These are phyloP conservation scores for Penicillium sp. DNA, from an alignment of 2,329 filamentous ascomycete species.

Conservation along the genomic window DNA sequence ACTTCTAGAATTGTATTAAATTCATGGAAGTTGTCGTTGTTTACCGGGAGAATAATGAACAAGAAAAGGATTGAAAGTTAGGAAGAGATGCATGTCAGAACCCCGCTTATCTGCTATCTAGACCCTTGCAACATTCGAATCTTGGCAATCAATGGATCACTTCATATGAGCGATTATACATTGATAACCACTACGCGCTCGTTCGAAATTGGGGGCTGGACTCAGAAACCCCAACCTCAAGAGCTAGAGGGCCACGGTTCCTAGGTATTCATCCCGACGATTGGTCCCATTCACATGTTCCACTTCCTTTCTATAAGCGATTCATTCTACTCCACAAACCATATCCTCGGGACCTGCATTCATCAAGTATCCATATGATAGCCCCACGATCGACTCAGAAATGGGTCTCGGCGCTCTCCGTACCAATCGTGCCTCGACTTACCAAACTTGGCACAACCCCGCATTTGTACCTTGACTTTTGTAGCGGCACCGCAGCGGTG, in stretches of 20 bases:
- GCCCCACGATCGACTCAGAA: background rate
- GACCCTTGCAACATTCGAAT: background rate
- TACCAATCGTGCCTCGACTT: conserved; percentile 5
- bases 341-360: background rate
- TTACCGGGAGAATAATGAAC: background rate
- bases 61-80: background rate
- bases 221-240: no score
- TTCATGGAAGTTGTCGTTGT: background rate
- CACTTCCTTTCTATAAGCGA: background rate
- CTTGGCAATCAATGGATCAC: background rate
- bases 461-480: conserved; percentile 1
- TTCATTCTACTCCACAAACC: background rate
- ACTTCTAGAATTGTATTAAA: background rate
- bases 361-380: background rate
- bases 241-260: no score
- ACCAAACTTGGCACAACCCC: background rate
- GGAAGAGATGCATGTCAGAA: background rate
- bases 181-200: no score
- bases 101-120: background rate
- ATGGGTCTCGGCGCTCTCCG: conserved; percentile 15
- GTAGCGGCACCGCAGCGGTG: background rate
- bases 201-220: no score
- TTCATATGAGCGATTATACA: no score
- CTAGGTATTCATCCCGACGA: no score
- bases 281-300: background rate